Evolutionary conservation across 2,329 filamentous ascomycete genomes (phyloP).

Genomic region (Aspergillus vadensis): DNA sequence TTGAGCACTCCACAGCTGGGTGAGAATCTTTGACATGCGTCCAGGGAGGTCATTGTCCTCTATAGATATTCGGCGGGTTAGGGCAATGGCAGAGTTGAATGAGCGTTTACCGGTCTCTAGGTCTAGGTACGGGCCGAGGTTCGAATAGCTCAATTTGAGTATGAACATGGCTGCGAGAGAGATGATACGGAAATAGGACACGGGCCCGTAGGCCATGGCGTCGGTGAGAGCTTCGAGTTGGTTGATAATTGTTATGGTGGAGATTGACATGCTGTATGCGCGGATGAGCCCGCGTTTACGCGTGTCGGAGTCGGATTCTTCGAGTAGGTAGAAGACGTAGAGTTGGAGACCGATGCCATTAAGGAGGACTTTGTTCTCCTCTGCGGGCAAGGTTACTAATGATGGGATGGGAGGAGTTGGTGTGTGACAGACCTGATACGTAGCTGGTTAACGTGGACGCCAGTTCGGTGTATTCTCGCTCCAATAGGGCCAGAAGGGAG

Average conservation of each 20-base stretch:
- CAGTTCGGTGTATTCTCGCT: neutral
- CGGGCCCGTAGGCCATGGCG: neutral
- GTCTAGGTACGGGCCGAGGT: neutral
- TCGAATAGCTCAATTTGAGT: neutral
- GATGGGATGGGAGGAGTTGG: neutral
- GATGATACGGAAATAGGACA: neutral
- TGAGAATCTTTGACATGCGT: neutral
- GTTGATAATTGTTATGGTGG: neutral
- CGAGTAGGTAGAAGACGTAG: neutral
- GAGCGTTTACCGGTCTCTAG: neutral
- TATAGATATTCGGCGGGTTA: neutral
- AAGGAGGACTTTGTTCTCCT: neutral
- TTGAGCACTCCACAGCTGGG: neutral
- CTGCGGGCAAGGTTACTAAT: neutral
- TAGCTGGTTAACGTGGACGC: neutral
- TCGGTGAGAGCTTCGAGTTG: neutral
- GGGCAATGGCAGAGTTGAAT: neutral
- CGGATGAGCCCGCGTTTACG: neutral
- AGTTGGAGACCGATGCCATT: neutral
- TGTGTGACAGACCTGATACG: neutral
- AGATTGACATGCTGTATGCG: neutral
- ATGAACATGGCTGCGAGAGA: neutral
- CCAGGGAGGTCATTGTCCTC: neutral
- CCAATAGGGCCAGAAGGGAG: neutral
- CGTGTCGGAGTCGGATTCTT: neutral